Conservation (phyloP, 495 filamentous ascomycete species). For the Rusavskia elegans region DNA sequence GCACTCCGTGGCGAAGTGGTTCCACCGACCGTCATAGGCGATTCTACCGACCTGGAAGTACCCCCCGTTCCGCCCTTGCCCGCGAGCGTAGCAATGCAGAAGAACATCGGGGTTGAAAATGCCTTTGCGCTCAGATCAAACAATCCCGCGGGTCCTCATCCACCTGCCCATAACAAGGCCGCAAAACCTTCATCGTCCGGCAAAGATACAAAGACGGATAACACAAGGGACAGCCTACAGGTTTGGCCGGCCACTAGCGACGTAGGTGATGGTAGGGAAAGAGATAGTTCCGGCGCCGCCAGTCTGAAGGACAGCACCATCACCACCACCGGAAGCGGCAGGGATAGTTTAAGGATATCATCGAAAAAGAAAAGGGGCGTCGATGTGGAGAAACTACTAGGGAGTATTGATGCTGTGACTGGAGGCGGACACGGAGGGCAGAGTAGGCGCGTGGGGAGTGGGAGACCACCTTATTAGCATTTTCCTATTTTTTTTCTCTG, state of each 20-base stretch:
- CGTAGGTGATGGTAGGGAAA: no score
- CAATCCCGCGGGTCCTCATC: no score
- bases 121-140: neutral
- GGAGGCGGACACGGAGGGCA: neutral
- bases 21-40: constrained; percentile 3
- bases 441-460: constrained; percentile 1
- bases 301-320: neutral
- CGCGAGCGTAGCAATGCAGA: constrained; percentile 3
- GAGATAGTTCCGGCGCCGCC: neutral
- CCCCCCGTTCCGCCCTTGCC: constrained; percentile 15
- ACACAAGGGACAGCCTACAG: neutral
- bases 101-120: constrained; percentile 1
- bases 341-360: neutral
- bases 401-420: constrained; percentile 11
- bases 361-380: constrained; percentile 6
- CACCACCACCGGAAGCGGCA: neutral
- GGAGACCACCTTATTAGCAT: constrained; percentile 13
- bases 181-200: no score
- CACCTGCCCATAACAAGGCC: no score
- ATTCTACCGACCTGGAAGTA: constrained; percentile 8
- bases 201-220: neutral
- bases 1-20: constrained; percentile 13
- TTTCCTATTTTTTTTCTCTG: neutral
- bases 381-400: constrained; percentile 7
- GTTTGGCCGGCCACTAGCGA: neutral